Base-by-base conservation (phyloP, 441 rosid species). In the Populus hybrid region DNA sequence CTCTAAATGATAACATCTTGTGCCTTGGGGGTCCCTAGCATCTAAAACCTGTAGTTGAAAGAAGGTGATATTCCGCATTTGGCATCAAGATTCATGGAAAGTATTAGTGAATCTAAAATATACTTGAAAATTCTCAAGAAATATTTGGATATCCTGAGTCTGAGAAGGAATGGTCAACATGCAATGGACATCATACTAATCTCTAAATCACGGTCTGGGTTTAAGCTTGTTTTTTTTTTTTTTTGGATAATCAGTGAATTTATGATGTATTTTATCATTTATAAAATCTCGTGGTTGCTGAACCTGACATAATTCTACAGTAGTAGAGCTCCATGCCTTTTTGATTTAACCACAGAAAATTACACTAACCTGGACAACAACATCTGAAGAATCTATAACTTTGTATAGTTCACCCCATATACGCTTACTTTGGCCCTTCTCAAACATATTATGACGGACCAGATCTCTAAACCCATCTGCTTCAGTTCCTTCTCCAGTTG, bases 361-460 rank as follows among this genome's bases (percentile, higher is more conserved):
- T 28, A 69, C 46, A 79, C 85, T 75, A 67, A 95, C 99, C 97
- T 93, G 98, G 35, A 94, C 92, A 82, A 96, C 89, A 38, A 96
- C 99, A 84, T 96, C 98, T 54, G 98, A 94, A 9, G 99, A 96
- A 83, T 96, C 98, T 5, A 93, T 87, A 42, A 96, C 99, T 91
- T 96, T 93, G 90, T 96, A 96, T 65, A 96, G 96, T 83, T 96
- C 98, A 72, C 98, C 97, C 98, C 99, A 94, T 83, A 96, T 92
- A 73, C 98, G 97, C 82, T 96, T 96, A 61, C 98, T 96, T 85
- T 96, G 98, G 68, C 98, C 99, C 84, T 94, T 96, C 82, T 96
- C 98, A 87, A 96, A 96, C 98, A 96, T 96, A 2, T 88, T 93
- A 81, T 94, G 98, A 72, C 98, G 91, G 69, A 94, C 98, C 78